A percentile compares a stretch with the other conserved stretches of the same genome.
Evolutionary conservation across 2,329 filamentous ascomycete species (phyloP).

Genomic region (Cladophialophora chaetospira): DNA sequence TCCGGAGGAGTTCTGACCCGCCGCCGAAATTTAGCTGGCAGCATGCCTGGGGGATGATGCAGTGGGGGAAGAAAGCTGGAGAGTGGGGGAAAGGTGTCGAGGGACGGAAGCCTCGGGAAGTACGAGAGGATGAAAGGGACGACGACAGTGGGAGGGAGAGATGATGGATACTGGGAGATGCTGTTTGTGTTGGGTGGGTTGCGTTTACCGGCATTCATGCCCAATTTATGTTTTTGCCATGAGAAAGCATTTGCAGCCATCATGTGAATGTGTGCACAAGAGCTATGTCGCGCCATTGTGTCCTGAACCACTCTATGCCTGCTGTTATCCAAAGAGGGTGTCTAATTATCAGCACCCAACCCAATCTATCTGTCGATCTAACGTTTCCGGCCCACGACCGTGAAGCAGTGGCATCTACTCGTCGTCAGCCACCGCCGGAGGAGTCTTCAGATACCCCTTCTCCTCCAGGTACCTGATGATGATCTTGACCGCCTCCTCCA

Average conservation of each 20-base stretch:
- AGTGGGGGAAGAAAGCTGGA: constrained; percentile 56
- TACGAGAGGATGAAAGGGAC: neutral
- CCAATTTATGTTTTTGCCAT: no score
- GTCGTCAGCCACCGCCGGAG: constrained; percentile 27
- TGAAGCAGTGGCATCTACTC: no score
- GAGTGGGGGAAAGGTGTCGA: constrained; percentile 55
- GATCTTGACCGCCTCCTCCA: constrained; percentile 84
- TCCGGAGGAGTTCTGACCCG: constrained; percentile 46
- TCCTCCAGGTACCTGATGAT: constrained; percentile 78
- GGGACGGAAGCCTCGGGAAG: constrained; percentile 33
- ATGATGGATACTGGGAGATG: neutral
- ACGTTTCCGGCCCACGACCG: no score
- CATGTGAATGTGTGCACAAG: no score
- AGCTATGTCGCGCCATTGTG: no score
- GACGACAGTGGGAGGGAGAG: neutral
- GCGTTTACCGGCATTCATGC: no score
- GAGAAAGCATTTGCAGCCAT: no score
- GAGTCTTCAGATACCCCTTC: constrained; percentile 60
- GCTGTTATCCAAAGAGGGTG: no score
- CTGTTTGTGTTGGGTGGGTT: no score
- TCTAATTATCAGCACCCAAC: no score
- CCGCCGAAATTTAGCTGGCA: constrained; percentile 55
- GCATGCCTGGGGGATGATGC: constrained; percentile 57
- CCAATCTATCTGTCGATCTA: neutral
- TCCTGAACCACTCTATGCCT: no score